Base-by-base conservation (phyloP, 305 asterid species). In the Solanum hybrid region DNA sequence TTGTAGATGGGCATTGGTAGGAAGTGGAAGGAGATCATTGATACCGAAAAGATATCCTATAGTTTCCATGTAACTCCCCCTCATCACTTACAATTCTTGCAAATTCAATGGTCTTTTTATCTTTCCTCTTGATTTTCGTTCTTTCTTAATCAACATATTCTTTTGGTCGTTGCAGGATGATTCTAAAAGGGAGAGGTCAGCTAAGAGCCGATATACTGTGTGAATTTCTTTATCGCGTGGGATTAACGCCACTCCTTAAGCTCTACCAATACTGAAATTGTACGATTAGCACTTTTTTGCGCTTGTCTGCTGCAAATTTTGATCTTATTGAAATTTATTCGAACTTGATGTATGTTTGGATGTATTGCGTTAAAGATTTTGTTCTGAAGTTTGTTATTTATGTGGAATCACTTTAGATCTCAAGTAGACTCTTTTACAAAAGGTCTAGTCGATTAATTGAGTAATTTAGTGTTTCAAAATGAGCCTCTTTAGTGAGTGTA, bases 11-110 rank as follows among this genome's bases (percentile, higher is more conserved):
- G 98, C 94, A 95, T 97, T 86, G 99, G 99, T 87, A 95, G 97
- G 95, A 95, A 97, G 94, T 97, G 99, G 99, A 97, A 97, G 92
- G 97, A 95, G 92, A 91, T 96, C 90, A 90, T 97, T 89, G 96
- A 96, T 40, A 92, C 93, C 14, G 99, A 96, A 40, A 95, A 93
- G 94, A 90, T 97, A 77, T 79, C 91, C 85, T 97, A 93, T 92
- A 95, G 92, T 91, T 95, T 94, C 90, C 99, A 96, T 91, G 99
- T 97, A 92, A 88, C 35, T 88, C 73, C 9, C 37, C 10, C 32
- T 76, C 14, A 24, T n/a, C 76, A 26, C 89, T 78, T 56, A 0
- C 76, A 71, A 6, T 27, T 56, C 26, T 29, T 77, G 86, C 64
- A 22, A 93, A 82, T 17, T 82, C 73, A 17, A 27, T 17, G 32